Evolutionary conservation across 1,284 basidiomycete genomes (phyloP).

Genomic region (Peniophora sp.): DNA sequence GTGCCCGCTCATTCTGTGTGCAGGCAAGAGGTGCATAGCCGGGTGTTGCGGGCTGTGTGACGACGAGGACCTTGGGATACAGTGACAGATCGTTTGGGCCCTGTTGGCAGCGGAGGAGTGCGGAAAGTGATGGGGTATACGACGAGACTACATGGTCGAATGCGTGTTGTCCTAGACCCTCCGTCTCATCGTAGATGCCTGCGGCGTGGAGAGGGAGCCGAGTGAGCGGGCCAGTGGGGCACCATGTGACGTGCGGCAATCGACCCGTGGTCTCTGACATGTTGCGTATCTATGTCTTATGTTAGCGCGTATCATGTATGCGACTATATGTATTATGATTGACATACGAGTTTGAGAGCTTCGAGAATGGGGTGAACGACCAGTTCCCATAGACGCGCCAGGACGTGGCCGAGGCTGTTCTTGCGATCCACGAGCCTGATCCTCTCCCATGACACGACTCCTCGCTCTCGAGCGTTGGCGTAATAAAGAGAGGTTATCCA

Average conservation of each 20-base stretch:
- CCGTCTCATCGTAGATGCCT: conserved; percentile 7
- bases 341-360: not conserved
- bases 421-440: not conserved
- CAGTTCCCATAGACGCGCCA: not conserved
- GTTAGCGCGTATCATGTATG: too few species aligned
- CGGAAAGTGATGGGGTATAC: conserved; percentile 14
- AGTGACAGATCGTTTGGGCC: not conserved
- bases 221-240: conserved; percentile 15
- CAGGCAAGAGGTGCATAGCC: too few species aligned
- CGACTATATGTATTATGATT: too few species aligned
- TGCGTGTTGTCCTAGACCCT: not conserved
- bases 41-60: conserved; percentile 2
- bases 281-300: not conserved
- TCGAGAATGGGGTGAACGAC: not conserved
- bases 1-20: too few species aligned
- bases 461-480: not conserved
- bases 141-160: conserved; percentile 15
- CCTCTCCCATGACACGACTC: not conserved
- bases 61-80: not conserved
- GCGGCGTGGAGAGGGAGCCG: conserved; percentile 18
- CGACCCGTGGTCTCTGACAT: not conserved
- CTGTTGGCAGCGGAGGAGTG: not conserved
- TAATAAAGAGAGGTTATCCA: not conserved
- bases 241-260: conserved; percentile 14
- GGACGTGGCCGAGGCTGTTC: not conserved